phyloP scores from a whole-genome alignment of 352 stramenopile genomes.

The Phytophthora vignae region DNA sequence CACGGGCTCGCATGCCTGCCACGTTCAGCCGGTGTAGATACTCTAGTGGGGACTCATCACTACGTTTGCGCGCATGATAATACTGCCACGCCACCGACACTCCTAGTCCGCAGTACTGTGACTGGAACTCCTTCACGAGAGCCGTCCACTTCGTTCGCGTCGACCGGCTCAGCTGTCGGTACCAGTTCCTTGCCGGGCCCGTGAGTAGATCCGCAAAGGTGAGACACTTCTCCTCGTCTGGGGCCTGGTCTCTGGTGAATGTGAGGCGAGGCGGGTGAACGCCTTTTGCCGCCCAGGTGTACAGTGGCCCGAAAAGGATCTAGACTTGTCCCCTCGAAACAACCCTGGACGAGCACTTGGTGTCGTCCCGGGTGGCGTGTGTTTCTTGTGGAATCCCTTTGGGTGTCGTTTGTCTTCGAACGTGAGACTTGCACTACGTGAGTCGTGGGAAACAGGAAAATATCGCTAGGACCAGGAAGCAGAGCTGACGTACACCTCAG shows the following conservation, averaged over 20 bases:
- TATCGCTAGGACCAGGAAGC: no score
- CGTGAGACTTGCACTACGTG: no score
- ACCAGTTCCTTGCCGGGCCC: constrained; percentile 5
- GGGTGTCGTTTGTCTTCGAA: no score
- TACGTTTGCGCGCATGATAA: constrained; percentile 10
- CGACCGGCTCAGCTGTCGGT: background rate
- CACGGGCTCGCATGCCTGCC: background rate
- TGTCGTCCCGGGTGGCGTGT: no score
- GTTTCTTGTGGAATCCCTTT: no score
- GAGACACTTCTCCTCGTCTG: constrained; percentile 5
- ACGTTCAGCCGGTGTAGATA: constrained; percentile 13
- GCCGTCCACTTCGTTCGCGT: background rate
- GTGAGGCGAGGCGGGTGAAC: no score
- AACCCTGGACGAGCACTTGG: no score
- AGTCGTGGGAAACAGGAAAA: no score
- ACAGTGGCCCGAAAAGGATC: no score
- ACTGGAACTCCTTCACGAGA: constrained; percentile 3
- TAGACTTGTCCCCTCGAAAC: no score
- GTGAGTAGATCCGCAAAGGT: constrained; percentile 6
- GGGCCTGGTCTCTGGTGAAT: background rate
- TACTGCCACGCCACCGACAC: constrained; percentile 8
- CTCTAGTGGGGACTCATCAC: constrained; percentile 8
- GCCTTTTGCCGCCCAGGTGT: no score
- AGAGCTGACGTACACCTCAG: no score
- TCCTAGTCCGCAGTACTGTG: background rate